Base-by-base conservation (phyloP, 805 yeast species). In the Spathaspora passalidarum region DNA sequence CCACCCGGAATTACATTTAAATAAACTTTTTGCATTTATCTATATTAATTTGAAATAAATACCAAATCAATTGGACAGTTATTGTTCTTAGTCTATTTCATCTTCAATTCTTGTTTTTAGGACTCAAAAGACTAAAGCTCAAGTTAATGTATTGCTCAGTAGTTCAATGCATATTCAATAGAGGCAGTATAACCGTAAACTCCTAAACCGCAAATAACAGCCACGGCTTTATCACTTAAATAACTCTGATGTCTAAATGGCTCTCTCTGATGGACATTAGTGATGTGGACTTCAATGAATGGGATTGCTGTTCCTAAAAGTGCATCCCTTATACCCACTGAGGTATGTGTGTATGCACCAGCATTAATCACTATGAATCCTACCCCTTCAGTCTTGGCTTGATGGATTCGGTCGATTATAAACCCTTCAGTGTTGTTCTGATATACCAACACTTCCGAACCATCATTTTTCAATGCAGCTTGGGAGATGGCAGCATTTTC, bases 281-380 rank as follows among this genome's bases (percentile, higher is more conserved):
- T 75, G 53, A 76, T 72, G 55, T 76, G 80, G 5, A 76, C 66
- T 53, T 76, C 80, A 22, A 76, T 63, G 50, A 69, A 76, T 19
- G 80, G 80, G 43, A 76, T 75, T 19, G 69, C 72, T 4, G 76
- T 76, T 36, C 74, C 76, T 32, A 74, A 53, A 32, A 76, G 59
- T 4, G 80, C 80, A 54, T 76, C 80, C 47, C 80, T 67, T 10
- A 76, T 63, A 1, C 76, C 80, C 18, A 76, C 72, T 0, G 79
- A 73, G 1, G 80, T 76, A 49, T 76, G 80, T 2, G 80, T 76
- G 53, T 72, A 75, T 8, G 80, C 80, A 40, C 80, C 80, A 10
- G 80, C 80, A 51, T 76, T 76, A 42, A 76, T 74, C 32, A 76
- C 65, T 38, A 76, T 71, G 52, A 74, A 75, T 1, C 67, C 73